A percentile compares a stretch with the other conserved stretches of the same genome.
Evolutionary conservation across 108 stramenopile species (phyloP).

Genomic region (Nitzschia sp.): DNA sequence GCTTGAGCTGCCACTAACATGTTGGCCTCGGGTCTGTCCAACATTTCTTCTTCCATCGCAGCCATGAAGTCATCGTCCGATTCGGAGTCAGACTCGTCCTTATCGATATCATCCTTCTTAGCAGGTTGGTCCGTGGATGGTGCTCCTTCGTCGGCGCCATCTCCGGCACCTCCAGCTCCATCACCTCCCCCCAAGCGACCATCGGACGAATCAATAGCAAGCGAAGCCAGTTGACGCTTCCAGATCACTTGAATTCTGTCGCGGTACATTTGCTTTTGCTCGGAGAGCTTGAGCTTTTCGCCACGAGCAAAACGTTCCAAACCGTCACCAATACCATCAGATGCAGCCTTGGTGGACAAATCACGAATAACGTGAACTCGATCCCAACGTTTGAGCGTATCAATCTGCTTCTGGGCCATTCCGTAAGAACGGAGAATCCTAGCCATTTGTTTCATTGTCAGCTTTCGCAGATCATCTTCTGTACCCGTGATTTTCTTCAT

Average conservation of each 20-base stretch:
- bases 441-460: conserved; percentile 90
- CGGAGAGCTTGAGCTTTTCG: conserved; percentile 82
- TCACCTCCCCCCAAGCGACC: conserved; percentile 44
- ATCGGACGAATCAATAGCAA: conserved; percentile 41
- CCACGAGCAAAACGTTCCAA: conserved; percentile 86
- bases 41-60: conserved; percentile 74
- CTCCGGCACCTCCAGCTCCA: conserved; percentile 26
- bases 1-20: conserved; percentile 64
- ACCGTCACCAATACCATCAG: conserved; percentile 85
- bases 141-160: conserved; percentile 37
- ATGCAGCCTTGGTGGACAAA: conserved; percentile 84
- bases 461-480: conserved; percentile 85
- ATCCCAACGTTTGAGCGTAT: conserved; percentile 91
- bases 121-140: conserved; percentile 22
- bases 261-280: conserved; percentile 84
- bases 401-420: conserved; percentile 79
- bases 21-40: conserved; percentile 62
- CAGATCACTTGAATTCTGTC: conserved; percentile 88
- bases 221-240: conserved; percentile 74
- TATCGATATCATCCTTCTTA: conserved; percentile 28
- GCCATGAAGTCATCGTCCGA: conserved; percentile 65
- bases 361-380: conserved; percentile 89
- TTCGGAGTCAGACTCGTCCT: conserved; percentile 50
- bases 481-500: conserved; percentile 87
- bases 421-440: conserved; percentile 76